Conservation (phyloP, 805 yeast species). For the Ogataea ramenticola region DNA sequence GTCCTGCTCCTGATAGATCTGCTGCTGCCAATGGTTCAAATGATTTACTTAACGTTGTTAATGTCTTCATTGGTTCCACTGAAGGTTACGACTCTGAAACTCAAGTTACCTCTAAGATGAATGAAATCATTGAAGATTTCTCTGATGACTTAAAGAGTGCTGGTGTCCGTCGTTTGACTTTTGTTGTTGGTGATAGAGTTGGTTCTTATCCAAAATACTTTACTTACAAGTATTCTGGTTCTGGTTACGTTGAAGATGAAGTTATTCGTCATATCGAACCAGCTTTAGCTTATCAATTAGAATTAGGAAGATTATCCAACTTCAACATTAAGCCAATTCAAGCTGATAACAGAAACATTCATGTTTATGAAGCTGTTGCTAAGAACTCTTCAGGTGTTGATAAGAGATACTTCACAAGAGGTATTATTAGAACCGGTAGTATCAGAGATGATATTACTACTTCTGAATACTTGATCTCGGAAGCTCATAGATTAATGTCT, state of each 20-base stretch:
- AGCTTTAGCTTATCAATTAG: constrained; percentile 95
- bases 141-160: constrained; percentile 64
- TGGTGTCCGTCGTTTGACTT: constrained; percentile 86
- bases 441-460: constrained; percentile 90
- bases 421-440: constrained; percentile 93
- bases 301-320: constrained; percentile 88
- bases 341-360: constrained; percentile 95
- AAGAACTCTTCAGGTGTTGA: constrained; percentile 84
- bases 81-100: constrained; percentile 72
- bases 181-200: constrained; percentile 73
- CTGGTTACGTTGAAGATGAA: constrained; percentile 77
- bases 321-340: constrained; percentile 91
- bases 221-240: constrained; percentile 74
- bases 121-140: constrained; percentile 58
- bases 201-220: constrained; percentile 93
- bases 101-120: constrained; percentile 55
- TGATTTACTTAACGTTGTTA: constrained; percentile 70
- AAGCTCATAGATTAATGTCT: constrained; percentile 92
- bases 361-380: constrained; percentile 94
- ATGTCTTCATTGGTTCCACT: constrained; percentile 64
- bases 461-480: constrained; percentile 90
- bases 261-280: constrained; percentile 98
- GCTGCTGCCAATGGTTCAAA: constrained; percentile 7
- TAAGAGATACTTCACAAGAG: constrained; percentile 94
- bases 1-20: constrained; percentile 44